Conservation (phyloP, 2,329 filamentous ascomycete species). For the Xylariales sp. region DNA sequence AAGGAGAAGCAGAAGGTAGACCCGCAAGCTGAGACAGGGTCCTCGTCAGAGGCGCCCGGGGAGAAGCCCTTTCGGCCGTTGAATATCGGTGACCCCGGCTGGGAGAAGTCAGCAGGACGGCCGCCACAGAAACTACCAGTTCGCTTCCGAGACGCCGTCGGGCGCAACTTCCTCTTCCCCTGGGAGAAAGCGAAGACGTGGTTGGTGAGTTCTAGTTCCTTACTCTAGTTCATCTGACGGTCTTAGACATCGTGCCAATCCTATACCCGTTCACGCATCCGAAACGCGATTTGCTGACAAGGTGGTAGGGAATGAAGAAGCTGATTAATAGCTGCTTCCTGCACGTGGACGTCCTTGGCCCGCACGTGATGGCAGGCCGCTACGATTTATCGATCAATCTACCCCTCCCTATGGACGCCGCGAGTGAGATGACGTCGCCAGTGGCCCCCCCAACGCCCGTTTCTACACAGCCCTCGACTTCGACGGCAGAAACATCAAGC, state of each 20-base stretch:
- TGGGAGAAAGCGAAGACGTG: slow-evolving; percentile 73
- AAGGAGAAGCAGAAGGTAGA: slow-evolving; percentile 38
- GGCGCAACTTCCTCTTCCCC: slow-evolving; percentile 73
- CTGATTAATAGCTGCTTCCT: slow-evolving; percentile 67
- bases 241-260: neutral
- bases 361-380: slow-evolving; percentile 64
- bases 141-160: slow-evolving; percentile 74
- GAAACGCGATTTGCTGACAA: slow-evolving; percentile 16
- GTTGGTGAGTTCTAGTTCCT: slow-evolving; percentile 58
- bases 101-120: slow-evolving; percentile 44
- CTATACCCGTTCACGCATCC: neutral
- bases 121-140: slow-evolving; percentile 61
- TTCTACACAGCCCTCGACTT: slow-evolving; percentile 6
- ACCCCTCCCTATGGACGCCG: slow-evolving; percentile 47
- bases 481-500: slow-evolving; percentile 17
- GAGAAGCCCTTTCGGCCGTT: slow-evolving; percentile 37
- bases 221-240: neutral
- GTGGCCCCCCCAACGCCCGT: neutral
- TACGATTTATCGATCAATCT: slow-evolving; percentile 64
- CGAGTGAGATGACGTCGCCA: slow-evolving; percentile 40
- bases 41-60: slow-evolving; percentile 4
- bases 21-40: slow-evolving; percentile 29
- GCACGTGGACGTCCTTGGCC: slow-evolving; percentile 64
- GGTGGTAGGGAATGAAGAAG: slow-evolving; percentile 65
- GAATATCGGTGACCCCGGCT: slow-evolving; percentile 42